Conservation (phyloP, 2,329 filamentous ascomycete species). For the Venturia asperata region DNA sequence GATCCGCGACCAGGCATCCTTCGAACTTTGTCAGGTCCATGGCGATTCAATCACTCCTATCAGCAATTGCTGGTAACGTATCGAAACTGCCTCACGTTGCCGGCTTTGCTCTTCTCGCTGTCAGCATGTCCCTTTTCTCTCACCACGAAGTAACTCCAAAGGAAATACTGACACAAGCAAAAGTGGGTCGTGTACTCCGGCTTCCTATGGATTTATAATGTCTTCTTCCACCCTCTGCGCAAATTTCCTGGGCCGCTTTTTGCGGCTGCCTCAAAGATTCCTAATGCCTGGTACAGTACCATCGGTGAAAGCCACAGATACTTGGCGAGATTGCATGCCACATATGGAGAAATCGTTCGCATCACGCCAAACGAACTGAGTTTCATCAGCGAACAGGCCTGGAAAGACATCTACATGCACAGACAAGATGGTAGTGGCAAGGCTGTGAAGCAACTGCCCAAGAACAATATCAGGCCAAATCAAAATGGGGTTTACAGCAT, state of each 20-base stretch:
- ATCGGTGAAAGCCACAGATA: neutral
- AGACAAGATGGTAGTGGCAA: conserved; percentile 12
- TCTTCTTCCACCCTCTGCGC: conserved; percentile 19
- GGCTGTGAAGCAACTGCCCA: neutral
- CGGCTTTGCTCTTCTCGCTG: neutral
- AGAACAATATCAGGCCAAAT: too few species aligned
- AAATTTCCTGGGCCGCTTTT: conserved; percentile 19
- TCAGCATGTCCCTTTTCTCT: neutral
- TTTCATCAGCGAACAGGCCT: conserved; percentile 23
- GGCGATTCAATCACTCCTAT: neutral
- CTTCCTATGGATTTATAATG: conserved; percentile 13
- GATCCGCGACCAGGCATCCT: neutral
- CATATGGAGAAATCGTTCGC: conserved; percentile 26
- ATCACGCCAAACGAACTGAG: conserved; percentile 24
- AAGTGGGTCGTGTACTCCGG: neutral
- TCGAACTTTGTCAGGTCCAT: neutral
- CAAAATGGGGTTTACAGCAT: conserved; percentile 10
- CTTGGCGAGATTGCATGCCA: conserved; percentile 9
- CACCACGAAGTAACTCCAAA: neutral
- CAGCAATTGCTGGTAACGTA: neutral
- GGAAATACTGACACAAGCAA: neutral
- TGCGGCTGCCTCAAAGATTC: conserved; percentile 6
- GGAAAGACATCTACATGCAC: conserved; percentile 27
- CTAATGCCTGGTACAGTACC: neutral
- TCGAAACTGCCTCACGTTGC: neutral